Evolutionary conservation across 352 stramenopile genomes (phyloP), one percentile per base, ranked within the genome.

Genomic region (Phytopythium oedochilum): DNA sequence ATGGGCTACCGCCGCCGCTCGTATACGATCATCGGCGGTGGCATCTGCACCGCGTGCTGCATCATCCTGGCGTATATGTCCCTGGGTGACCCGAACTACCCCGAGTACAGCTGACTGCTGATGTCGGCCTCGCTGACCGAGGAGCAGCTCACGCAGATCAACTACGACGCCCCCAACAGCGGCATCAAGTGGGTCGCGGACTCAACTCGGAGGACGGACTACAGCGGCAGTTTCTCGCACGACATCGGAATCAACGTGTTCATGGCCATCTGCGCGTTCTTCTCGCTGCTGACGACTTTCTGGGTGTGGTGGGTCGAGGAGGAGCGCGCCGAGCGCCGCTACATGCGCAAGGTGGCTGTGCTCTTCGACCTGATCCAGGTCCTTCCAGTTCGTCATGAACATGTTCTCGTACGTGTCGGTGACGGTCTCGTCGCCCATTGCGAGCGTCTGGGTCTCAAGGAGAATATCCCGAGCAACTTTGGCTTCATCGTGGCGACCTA

Each of bases 11-110:
- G 82, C 12, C 71, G 78, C 10, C 75, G 78, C 29, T 61, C 75
- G n/a, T 92, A 81, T 44, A 92, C 90, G 75, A 60, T 88, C 18
- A 23, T 92, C 7, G 78, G 78, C 15, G 88, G 78, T 79, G 8
- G 72, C 5, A 23, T 89, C 17, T 87, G 76, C 61, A 71, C 63
- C 0, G 59, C 53, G 6, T 85, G 83, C 69, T 55, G 88, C 28
- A 45, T 89, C 8, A 42, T 75, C 22, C 60, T 93, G 14, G 66
- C 79, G 14, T 70, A 67, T 8, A 61, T 73, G 10, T 25, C 68
- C 0, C 63, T 81, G 44, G 73, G 58, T 9, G 47, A 64, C 32
- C 83, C 80, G 39, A 90, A 71, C 57, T 91, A 82, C 55, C 23
- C 23, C 3, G 42, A 32, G 43, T 50, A 32, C 43, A 23, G 15